phyloP scores from a whole-genome alignment of 108 stramenopile species.

The Stephanodiscus triporus region DNA sequence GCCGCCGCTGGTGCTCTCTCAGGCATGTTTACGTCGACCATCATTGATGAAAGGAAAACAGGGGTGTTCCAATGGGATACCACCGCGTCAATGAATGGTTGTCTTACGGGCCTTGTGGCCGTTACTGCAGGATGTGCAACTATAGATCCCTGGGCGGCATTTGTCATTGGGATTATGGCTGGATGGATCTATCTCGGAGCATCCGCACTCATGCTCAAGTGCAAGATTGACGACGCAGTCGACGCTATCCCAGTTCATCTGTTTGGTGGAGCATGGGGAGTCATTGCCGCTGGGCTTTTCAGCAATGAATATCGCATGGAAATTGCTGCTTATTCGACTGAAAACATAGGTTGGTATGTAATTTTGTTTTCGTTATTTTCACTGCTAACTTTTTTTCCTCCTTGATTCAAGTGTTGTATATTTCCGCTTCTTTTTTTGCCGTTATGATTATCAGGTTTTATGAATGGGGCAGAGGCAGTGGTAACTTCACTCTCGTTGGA shows the following conservation, averaged over 20 bases:
- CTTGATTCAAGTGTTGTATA: too few species aligned
- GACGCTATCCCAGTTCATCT: conserved; percentile 78
- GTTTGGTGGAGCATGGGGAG: conserved; percentile 88
- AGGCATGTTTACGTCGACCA: conserved; percentile 65
- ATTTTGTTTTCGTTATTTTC: not conserved
- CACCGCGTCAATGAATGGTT: conserved; percentile 55
- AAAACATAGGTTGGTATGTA: conserved; percentile 32
- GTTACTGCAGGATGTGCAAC: conserved; percentile 75
- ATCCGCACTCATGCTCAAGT: conserved; percentile 48
- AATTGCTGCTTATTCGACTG: conserved; percentile 18
- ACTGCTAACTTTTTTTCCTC: too few species aligned
- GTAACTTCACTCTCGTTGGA: conserved; percentile 73
- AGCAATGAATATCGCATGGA: conserved; percentile 29
- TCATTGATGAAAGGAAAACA: conserved; percentile 48
- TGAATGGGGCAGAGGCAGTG: too few species aligned
- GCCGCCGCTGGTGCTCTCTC: conserved; percentile 62
- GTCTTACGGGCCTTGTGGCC: conserved; percentile 72
- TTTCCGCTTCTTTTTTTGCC: too few species aligned
- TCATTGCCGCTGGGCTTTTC: conserved; percentile 58
- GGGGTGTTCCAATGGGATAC: conserved; percentile 59
- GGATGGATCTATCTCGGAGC: conserved; percentile 57
- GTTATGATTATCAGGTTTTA: conserved; percentile 42
- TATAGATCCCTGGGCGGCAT: conserved; percentile 77
- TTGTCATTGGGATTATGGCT: conserved; percentile 73
- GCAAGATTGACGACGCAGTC: conserved; percentile 72